Base-by-base conservation (phyloP, 2,329 filamentous ascomycete genomes). In the Diaporthe destruens region DNA sequence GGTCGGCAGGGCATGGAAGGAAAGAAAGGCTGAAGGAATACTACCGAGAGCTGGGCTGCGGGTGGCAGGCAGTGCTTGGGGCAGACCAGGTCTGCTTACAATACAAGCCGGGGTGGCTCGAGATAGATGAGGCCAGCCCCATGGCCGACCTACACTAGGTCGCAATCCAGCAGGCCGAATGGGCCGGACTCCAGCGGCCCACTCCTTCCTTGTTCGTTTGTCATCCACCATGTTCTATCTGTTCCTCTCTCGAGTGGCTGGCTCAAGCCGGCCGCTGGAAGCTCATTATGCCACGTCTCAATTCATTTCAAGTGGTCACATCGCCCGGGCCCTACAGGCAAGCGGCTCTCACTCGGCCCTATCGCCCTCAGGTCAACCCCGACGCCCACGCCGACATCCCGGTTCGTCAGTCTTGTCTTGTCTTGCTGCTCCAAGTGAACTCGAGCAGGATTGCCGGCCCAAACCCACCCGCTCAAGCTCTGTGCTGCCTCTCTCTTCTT, bases 141-240 rank as follows among this genome's bases (percentile, higher is more conserved):
- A n/a, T 2, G 44, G 18, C 44, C 44, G 7, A 47, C 29, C 44
- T 20, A 47, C 29, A 29, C 29, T n/a, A n/a, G n/a, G n/a, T n/a
- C 29, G 59, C 42, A 23, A 34, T 23, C 39, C 59, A 36, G 42
- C 16, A 14, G 56, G n/a, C 34, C 25, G n/a, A 49, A 59, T 39
- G n/a, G 36, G n/a, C 34, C 25, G n/a, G 56, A 12, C 34, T n/a
- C 42, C 36, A 29, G 55, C 18, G 56, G 56, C 36, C 44, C 61
- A 29, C 61, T 65, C 44, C 29, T 53, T 65, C 44, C 29, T 53
- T 36, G 7, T 65, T 65, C 61, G 44, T 36, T 36, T 29, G 61
- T 7, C 61, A 47, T 65, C 61, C 61, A 65, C 32, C 61, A 51
- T 23, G 44, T 65, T 65, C 61, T 25, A 65, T 65, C 61, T 36